Conservation (phyloP, 2,329 filamentous ascomycete species). For the Pyricularia sp. region DNA sequence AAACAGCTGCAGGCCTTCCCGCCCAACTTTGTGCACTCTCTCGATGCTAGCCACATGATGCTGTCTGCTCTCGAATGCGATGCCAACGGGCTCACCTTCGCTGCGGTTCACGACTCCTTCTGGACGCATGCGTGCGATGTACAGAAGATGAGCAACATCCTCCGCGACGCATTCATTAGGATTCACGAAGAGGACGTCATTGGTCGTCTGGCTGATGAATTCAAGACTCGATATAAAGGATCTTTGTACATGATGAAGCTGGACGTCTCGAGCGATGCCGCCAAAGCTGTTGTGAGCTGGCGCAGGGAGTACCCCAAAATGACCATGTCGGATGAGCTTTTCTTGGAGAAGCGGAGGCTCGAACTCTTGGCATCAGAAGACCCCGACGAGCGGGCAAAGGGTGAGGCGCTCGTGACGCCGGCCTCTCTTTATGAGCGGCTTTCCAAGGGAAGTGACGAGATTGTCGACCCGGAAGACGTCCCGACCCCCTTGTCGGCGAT, state of each 20-base stretch:
- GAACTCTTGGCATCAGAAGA: slow-evolving; percentile 61
- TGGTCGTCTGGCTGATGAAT: slow-evolving; percentile 70
- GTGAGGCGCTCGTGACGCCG: slow-evolving; percentile 69
- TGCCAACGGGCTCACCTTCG: slow-evolving; percentile 72
- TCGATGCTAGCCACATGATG: slow-evolving; percentile 98
- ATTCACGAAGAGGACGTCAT: slow-evolving; percentile 91
- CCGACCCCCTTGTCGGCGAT: background rate
- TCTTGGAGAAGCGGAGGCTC: slow-evolving; percentile 61
- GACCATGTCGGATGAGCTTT: slow-evolving; percentile 51
- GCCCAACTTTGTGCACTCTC: slow-evolving; percentile 95
- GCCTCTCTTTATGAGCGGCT: slow-evolving; percentile 60
- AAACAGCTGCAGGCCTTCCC: slow-evolving; percentile 96
- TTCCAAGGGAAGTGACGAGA: slow-evolving; percentile 15
- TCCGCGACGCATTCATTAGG: slow-evolving; percentile 83
- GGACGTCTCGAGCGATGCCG: slow-evolving; percentile 24
- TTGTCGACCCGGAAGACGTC: background rate
- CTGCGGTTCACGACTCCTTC: slow-evolving; percentile 95
- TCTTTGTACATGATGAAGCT: slow-evolving; percentile 68
- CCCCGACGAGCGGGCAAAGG: slow-evolving; percentile 55
- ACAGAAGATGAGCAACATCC: slow-evolving; percentile 67
- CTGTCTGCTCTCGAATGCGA: slow-evolving; percentile 79
- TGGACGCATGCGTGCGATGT: slow-evolving; percentile 93
- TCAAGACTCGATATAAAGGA: slow-evolving; percentile 68
- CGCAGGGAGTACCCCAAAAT: slow-evolving; percentile 26
- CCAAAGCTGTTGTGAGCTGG: slow-evolving; percentile 30